These are phyloP conservation scores for Bremia lactucae DNA, from an alignment of 352 stramenopile genomes.

Conservation along the genomic window DNA sequence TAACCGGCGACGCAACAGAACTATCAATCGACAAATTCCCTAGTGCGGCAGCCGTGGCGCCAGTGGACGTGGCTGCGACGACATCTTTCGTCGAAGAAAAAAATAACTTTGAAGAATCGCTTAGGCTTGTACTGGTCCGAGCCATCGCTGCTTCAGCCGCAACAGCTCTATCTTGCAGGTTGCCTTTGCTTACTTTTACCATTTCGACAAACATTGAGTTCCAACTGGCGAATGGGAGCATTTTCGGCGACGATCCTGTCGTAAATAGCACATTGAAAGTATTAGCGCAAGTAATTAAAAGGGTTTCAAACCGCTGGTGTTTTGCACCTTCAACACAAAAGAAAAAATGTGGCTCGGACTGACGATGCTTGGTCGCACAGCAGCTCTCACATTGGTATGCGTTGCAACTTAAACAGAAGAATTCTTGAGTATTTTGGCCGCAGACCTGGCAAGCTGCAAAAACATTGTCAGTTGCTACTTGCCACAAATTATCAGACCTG, in stretches of 20 bases:
- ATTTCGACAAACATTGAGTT: constrained; percentile 30
- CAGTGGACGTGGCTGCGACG: constrained; percentile 1
- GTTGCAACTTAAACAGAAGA: constrained; percentile 46
- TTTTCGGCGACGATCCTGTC: constrained; percentile 27
- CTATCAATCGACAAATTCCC: constrained; percentile 20
- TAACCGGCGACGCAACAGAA: not conserved
- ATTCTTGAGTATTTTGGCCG: constrained; percentile 27
- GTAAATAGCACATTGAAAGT: not conserved
- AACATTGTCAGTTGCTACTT: not conserved
- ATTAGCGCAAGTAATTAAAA: not conserved
- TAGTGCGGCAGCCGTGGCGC: constrained; percentile 9
- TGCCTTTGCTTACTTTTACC: constrained; percentile 27
- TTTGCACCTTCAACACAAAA: constrained; percentile 44
- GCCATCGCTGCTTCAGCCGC: not conserved
- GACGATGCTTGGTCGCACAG: constrained; percentile 29
- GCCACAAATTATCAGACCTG: not conserved
- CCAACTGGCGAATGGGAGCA: constrained; percentile 40
- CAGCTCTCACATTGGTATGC: constrained; percentile 50
- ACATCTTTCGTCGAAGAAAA: constrained; percentile 18
- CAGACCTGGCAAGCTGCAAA: constrained; percentile 46
- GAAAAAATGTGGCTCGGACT: constrained; percentile 32
- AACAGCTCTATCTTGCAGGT: constrained; percentile 16
- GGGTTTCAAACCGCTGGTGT: not conserved
- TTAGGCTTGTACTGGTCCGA: not conserved
- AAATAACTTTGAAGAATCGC: constrained; percentile 1